Conservation (phyloP, 2,329 filamentous ascomycete genomes). For the Septoria linicola region DNA sequence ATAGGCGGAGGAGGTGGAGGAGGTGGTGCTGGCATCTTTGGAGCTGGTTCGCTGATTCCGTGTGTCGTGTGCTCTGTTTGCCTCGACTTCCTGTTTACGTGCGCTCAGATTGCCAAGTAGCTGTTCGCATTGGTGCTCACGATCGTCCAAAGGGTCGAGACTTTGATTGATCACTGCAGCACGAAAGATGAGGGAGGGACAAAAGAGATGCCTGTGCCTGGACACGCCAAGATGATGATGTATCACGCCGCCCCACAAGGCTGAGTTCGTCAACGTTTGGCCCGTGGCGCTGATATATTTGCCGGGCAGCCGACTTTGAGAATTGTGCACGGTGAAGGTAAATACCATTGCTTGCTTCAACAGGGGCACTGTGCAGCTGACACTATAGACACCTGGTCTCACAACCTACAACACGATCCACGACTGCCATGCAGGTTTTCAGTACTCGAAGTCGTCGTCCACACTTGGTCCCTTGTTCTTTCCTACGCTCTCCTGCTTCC, state of each 20-base stretch:
- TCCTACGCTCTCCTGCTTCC: slow-evolving; percentile 84
- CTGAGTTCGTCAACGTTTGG: too few species aligned
- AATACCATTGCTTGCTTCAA: too few species aligned
- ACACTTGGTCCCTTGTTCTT: slow-evolving; percentile 83
- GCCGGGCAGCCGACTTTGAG: too few species aligned
- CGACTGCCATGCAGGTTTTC: too few species aligned
- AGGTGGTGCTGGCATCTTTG: slow-evolving; percentile 53
- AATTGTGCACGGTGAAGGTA: too few species aligned
- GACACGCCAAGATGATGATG: slow-evolving; percentile 5
- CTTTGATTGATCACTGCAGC: neutral
- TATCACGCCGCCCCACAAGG: slow-evolving; percentile 4
- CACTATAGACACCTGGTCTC: neutral
- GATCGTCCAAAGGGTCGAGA: neutral
- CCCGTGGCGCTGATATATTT: too few species aligned
- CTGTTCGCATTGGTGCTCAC: neutral
- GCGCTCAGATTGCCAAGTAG: neutral
- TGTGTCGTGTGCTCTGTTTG: neutral
- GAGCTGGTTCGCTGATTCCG: neutral
- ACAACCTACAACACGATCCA: too few species aligned
- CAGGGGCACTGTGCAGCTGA: neutral
- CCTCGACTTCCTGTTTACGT: neutral
- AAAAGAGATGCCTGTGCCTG: slow-evolving; percentile 13
- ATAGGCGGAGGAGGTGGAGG: slow-evolving; percentile 66
- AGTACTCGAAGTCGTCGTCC: slow-evolving; percentile 99
- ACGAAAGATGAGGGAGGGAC: slow-evolving; percentile 4